Evolutionary conservation across 306 rosid genomes (phyloP).

Genomic region (Psophocarpus tetragonolobus): DNA sequence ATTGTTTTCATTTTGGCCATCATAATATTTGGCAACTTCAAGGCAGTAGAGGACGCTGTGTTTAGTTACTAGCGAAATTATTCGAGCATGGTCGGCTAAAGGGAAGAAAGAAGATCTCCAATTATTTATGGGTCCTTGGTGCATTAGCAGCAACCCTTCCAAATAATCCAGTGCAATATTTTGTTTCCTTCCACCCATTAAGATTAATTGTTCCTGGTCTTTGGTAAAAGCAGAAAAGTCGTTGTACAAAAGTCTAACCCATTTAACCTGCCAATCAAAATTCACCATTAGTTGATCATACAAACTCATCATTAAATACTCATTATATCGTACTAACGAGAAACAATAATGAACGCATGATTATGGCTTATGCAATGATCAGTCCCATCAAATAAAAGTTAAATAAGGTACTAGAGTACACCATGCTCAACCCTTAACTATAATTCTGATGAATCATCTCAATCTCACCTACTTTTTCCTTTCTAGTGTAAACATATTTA

Average conservation of each 20-base stretch:
- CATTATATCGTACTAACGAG: background rate
- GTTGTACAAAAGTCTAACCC: slow-evolving; percentile 69
- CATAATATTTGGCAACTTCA: slow-evolving; percentile 82
- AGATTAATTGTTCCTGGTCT: slow-evolving; percentile 51
- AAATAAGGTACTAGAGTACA: background rate
- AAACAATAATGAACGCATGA: slow-evolving; percentile 26
- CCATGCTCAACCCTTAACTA: background rate
- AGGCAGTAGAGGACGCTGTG: slow-evolving; percentile 73
- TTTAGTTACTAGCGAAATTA: slow-evolving; percentile 55
- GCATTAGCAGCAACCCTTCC: slow-evolving; percentile 76
- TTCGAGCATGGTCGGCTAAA: slow-evolving; percentile 59
- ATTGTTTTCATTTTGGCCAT: slow-evolving; percentile 40
- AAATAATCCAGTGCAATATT: slow-evolving; percentile 60
- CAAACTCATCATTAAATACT: background rate
- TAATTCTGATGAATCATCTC: background rate
- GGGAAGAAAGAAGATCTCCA: slow-evolving; percentile 99
- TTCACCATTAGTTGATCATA: background rate
- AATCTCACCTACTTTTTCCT: slow-evolving; percentile 4
- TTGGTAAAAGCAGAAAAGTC: slow-evolving; percentile 56
- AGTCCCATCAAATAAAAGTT: background rate
- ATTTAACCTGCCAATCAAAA: slow-evolving; percentile 63
- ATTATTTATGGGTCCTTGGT: slow-evolving; percentile 78
- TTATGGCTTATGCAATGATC: background rate
- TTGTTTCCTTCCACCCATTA: slow-evolving; percentile 51
- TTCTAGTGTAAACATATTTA: slow-evolving; percentile 6